Evolutionary conservation across 345 rosid genomes (phyloP).

Genomic region (Dipteronia dyeriana): DNA sequence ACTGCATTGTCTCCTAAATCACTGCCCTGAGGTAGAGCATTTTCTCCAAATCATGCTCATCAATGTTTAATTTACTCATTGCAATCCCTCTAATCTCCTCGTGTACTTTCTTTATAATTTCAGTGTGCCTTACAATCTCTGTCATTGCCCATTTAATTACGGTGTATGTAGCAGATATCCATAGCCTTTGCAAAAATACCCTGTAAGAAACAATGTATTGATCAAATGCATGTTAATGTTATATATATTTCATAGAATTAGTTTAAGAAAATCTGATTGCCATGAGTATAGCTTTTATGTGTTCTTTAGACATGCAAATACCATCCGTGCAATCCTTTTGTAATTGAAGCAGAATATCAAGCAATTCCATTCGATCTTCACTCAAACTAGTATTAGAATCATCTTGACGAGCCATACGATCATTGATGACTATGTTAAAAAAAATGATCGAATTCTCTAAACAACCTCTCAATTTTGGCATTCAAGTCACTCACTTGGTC

Average conservation of each 20-base stretch:
- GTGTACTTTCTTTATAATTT: slow-evolving; percentile 20
- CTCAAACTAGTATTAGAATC: not conserved
- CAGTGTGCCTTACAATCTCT: slow-evolving; percentile 20
- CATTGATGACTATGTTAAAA: slow-evolving; percentile 23
- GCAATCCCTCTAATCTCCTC: slow-evolving; percentile 28
- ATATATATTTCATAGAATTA: not conserved
- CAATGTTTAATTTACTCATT: slow-evolving; percentile 2
- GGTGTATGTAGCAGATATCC: slow-evolving; percentile 29
- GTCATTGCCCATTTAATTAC: slow-evolving; percentile 34
- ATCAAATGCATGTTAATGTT: not conserved
- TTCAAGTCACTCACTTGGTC: slow-evolving; percentile 22
- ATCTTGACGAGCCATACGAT: not conserved
- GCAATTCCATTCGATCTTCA: slow-evolving; percentile 19
- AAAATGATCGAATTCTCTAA: slow-evolving; percentile 21
- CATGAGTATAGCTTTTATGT: slow-evolving; percentile 32
- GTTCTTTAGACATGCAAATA: slow-evolving; percentile 10
- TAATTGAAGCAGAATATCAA: slow-evolving; percentile 29
- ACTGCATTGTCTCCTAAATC: slow-evolving; percentile 30
- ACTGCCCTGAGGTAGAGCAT: not conserved
- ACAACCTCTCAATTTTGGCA: slow-evolving; percentile 22
- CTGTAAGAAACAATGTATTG: slow-evolving; percentile 14
- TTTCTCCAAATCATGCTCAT: slow-evolving; percentile 17
- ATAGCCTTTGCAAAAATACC: slow-evolving; percentile 36
- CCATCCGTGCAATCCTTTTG: slow-evolving; percentile 14
- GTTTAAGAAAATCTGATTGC: slow-evolving; percentile 4